Base-by-base conservation (phyloP, 1,139 yeast species). In the Zygosaccharomyces sapae region DNA sequence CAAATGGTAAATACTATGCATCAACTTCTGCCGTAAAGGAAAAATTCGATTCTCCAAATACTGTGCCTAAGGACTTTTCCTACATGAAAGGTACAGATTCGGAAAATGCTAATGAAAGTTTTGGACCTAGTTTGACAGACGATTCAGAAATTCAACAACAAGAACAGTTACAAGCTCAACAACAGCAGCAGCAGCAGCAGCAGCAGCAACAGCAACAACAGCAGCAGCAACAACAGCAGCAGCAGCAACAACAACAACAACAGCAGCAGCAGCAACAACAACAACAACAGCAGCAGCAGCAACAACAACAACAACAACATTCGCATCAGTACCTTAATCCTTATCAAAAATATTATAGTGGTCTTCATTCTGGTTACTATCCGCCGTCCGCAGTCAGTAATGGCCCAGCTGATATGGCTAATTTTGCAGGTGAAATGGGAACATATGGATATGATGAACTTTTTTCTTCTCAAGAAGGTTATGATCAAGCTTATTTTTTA, bases 1-100 rank as follows among this genome's bases (percentile, higher is more conserved):
- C 67, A 2, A 66, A 63, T 51, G 67, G 61, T 8, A 66, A 65
- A 31, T 65, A 53, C 46, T 66, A 66, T 45, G 65, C 63, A 20
- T 48, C 56, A 4, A 47, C 45, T 27, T 13, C 34, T 31, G 57
- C 51, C 27, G 19, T 49, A 4, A 46, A 50, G 25, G 65, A 58
- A 2, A 59, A 38, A 43, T 38, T 49, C 10, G 44, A 48, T 33
- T 46, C 54, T 13, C 43, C 48, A 31, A 43, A 42, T 16, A 20
- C 36, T 12, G 36, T 37, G 12, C 25, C 40, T 7, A 45, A 41
- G 18, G 51, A 48, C 12, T 48, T 39, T 10, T 24, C 44, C 6
- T 39, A 35, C 40, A 42, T 38, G 45, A 42, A 37, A 29, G 12
- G 46, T 37, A 31, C 46, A 2, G 50, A 42, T 8, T 44, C 48